phyloP scores from a whole-genome alignment of 768 basidiomycete genomes.

The Boletus subparvulus region DNA sequence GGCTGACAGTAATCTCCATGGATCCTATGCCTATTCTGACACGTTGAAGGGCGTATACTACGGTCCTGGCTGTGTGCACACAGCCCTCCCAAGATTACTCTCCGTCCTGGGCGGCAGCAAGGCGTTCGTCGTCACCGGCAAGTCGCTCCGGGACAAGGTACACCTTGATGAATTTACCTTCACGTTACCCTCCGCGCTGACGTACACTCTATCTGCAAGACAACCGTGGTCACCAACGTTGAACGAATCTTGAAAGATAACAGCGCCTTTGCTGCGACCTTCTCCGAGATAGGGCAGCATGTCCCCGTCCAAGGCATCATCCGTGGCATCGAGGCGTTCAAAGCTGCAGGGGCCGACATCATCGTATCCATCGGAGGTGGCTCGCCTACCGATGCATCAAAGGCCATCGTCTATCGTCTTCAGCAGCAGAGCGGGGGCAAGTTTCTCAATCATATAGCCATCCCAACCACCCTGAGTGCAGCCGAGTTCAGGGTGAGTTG shows the following conservation, averaged over 20 bases:
- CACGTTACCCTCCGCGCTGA: slow-evolving; percentile 5
- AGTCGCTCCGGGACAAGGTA: slow-evolving; percentile 63
- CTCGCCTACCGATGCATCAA: slow-evolving; percentile 76
- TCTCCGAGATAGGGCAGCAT: slow-evolving; percentile 73
- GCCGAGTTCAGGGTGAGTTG: slow-evolving; percentile 65
- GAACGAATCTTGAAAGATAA: slow-evolving; percentile 51
- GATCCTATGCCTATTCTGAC: slow-evolving; percentile 67
- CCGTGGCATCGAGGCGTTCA: slow-evolving; percentile 54
- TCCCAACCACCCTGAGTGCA: slow-evolving; percentile 80
- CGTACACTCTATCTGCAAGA: slow-evolving; percentile 18
- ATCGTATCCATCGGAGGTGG: slow-evolving; percentile 79
- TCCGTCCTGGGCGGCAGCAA: slow-evolving; percentile 53
- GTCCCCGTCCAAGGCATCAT: slow-evolving; percentile 66
- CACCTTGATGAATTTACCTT: neutral
- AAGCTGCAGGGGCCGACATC: slow-evolving; percentile 57
- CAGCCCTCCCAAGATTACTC: slow-evolving; percentile 64
- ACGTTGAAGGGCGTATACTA: slow-evolving; percentile 69
- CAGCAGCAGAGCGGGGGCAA: slow-evolving; percentile 55
- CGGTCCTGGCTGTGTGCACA: slow-evolving; percentile 64
- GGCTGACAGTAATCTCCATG: slow-evolving; percentile 32
- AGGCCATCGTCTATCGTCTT: slow-evolving; percentile 65
- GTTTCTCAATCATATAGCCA: slow-evolving; percentile 66
- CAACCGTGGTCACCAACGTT: slow-evolving; percentile 23
- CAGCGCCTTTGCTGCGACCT: slow-evolving; percentile 64
- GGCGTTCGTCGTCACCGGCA: slow-evolving; percentile 73